Conservation (phyloP, 139 green algal genomes). For the Tetratostichococcus sp. region DNA sequence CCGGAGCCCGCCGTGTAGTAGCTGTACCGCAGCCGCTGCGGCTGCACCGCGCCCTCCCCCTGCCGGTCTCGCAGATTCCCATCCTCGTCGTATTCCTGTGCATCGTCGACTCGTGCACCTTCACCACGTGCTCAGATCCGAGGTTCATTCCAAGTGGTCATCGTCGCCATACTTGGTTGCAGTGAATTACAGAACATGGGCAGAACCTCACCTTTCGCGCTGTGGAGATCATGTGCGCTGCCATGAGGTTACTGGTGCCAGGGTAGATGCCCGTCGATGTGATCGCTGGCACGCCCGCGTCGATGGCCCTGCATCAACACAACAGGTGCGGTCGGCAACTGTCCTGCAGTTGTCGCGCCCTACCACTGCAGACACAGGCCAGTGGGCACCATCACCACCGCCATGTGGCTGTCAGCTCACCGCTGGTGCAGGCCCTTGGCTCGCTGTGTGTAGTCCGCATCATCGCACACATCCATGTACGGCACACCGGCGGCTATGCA, state of each 20-base stretch:
- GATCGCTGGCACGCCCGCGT: slow-evolving; percentile 82
- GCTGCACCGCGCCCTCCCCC: slow-evolving; percentile 31
- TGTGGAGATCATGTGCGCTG: slow-evolving; percentile 77
- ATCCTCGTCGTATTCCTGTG: slow-evolving; percentile 26
- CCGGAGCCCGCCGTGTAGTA: slow-evolving; percentile 88
- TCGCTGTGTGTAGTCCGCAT: slow-evolving; percentile 50
- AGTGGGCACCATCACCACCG: too few relatives aligned
- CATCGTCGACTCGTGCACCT: neutral
- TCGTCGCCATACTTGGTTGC: too few relatives aligned
- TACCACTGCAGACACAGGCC: too few relatives aligned
- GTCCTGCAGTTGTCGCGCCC: too few relatives aligned
- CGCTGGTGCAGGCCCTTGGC: slow-evolving; percentile 50
- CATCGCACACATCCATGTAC: slow-evolving; percentile 97
- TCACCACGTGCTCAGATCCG: slow-evolving; percentile 18
- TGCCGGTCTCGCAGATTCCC: neutral
- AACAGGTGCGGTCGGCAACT: too few relatives aligned
- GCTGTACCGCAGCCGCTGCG: slow-evolving; percentile 71
- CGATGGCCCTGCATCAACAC: slow-evolving; percentile 33
- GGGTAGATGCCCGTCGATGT: slow-evolving; percentile 86
- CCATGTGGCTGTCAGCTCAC: too few relatives aligned
- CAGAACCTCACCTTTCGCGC: slow-evolving; percentile 11
- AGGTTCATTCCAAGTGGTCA: too few relatives aligned
- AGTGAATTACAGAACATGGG: too few relatives aligned
- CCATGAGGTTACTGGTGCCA: slow-evolving; percentile 91
- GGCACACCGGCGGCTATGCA: slow-evolving; percentile 61